phyloP scores from a whole-genome alignment of 176 grass and related monocot species.

The Cenchrus purpureus region DNA sequence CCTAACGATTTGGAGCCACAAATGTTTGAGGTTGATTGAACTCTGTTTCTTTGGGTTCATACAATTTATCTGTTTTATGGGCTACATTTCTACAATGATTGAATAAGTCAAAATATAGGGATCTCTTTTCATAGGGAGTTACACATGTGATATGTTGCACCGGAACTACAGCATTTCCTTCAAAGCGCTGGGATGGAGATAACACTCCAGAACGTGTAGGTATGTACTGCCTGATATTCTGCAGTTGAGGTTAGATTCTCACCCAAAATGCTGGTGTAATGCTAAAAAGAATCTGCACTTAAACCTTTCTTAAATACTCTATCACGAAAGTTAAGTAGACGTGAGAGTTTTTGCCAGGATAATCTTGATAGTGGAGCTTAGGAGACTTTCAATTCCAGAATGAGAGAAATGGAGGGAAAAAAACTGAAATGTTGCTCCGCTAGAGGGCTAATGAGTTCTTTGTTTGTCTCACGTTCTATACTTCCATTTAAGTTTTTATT shows the following conservation, averaged over 20 bases:
- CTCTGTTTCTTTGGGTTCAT: slow-evolving; percentile 8
- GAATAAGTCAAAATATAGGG: slow-evolving; percentile 79
- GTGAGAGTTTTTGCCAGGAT: background rate
- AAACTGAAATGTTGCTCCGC: background rate
- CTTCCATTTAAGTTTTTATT: background rate
- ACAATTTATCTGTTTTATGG: background rate
- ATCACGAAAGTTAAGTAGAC: slow-evolving; percentile 4
- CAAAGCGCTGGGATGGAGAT: slow-evolving; percentile 93
- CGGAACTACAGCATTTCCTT: slow-evolving; percentile 98
- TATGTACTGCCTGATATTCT: slow-evolving; percentile 46
- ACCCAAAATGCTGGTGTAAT: background rate
- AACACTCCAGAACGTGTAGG: slow-evolving; percentile 94
- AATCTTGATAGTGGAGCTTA: background rate
- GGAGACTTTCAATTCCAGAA: slow-evolving; percentile 1
- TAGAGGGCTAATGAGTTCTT: slow-evolving; percentile 23
- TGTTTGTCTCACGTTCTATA: background rate
- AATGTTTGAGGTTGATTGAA: slow-evolving; percentile 83
- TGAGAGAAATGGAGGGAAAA: background rate
- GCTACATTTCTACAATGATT: slow-evolving; percentile 51
- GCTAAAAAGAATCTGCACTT: background rate
- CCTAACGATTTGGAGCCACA: slow-evolving; percentile 62
- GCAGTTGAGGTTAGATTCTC: background rate
- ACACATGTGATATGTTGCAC: slow-evolving; percentile 94
- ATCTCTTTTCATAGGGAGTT: slow-evolving; percentile 93
- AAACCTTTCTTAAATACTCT: background rate